These are phyloP conservation scores for Dioscorea dumetorum DNA, from an alignment of 106 monocot species.

Conservation along the genomic window DNA sequence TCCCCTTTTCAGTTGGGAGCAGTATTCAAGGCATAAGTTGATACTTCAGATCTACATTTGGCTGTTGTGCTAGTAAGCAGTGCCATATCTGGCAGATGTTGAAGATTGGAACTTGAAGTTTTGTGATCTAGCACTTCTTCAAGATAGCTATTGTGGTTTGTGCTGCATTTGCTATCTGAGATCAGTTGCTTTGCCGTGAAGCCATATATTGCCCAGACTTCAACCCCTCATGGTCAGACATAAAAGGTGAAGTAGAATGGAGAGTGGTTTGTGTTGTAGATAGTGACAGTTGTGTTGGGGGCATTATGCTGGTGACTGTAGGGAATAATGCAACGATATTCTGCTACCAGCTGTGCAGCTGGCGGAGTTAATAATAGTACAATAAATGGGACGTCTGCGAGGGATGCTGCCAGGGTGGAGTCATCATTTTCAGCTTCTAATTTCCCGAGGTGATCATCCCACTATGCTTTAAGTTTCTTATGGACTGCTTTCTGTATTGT, in stretches of 20 bases:
- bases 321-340: slow-evolving; percentile 82
- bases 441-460: slow-evolving; percentile 51
- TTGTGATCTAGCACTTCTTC: not conserved
- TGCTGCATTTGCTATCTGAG: not conserved
- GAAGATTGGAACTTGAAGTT: too few relatives aligned
- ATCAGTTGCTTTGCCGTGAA: not conserved
- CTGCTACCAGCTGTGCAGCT: slow-evolving; percentile 43
- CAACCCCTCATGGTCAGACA: too few relatives aligned
- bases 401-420: slow-evolving; percentile 58
- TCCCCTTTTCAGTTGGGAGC: too few relatives aligned
- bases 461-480: too few relatives aligned
- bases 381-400: slow-evolving; percentile 35
- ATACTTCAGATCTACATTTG: too few relatives aligned
- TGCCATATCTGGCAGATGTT: too few relatives aligned
- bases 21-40: too few relatives aligned
- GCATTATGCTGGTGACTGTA: slow-evolving; percentile 53
- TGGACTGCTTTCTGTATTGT: too few relatives aligned
- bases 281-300: slow-evolving; percentile 9
- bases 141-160: not conserved
- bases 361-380: slow-evolving; percentile 41
- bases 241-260: not conserved
- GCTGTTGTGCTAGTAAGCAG: too few relatives aligned
- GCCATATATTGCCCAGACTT: not conserved
- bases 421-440: slow-evolving; percentile 46
- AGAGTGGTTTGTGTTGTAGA: not conserved